Percentiles rank a stretch among this genome's conserved stretches.
These are phyloP conservation scores for Crepidotus variabilis DNA, from an alignment of 768 basidiomycete genomes.

Conservation along the genomic window DNA sequence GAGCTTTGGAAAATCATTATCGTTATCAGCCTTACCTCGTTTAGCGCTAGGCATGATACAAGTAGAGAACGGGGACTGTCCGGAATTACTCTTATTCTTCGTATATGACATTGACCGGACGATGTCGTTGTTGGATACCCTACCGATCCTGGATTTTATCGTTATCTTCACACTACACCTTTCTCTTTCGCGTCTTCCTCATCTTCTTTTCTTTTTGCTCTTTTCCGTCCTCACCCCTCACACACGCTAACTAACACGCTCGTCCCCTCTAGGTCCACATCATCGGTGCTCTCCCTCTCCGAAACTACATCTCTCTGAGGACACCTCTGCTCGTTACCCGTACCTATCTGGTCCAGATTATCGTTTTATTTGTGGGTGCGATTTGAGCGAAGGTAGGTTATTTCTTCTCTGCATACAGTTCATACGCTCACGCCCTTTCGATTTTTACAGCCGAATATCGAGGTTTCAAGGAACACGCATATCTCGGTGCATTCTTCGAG, in stretches of 20 bases:
- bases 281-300: constrained; percentile 88
- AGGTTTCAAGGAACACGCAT: constrained; percentile 59
- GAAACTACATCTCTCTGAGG: constrained; percentile 97
- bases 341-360: constrained; percentile 92
- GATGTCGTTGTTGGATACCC: too few relatives aligned
- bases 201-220: too few relatives aligned
- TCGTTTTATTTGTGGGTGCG: constrained; percentile 93
- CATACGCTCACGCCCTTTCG: neutral
- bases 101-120: too few relatives aligned
- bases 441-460: constrained; percentile 75
- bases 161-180: too few relatives aligned
- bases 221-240: neutral
- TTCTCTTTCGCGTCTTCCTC: too few relatives aligned
- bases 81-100: too few relatives aligned
- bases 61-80: too few relatives aligned
- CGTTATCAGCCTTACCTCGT: too few relatives aligned
- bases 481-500: constrained; percentile 96
- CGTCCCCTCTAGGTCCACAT: constrained; percentile 82
- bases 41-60: too few relatives aligned
- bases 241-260: neutral
- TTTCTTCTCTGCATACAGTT: neutral
- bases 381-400: constrained; percentile 63
- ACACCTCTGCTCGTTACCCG: constrained; percentile 86
- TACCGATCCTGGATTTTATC: too few relatives aligned
- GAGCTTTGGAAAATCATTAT: too few relatives aligned